A percentile compares a stretch with the other conserved stretches of the same genome.
Evolutionary conservation across 2,329 filamentous ascomycete species (phyloP).

Genomic region (Fusarium floridanum): DNA sequence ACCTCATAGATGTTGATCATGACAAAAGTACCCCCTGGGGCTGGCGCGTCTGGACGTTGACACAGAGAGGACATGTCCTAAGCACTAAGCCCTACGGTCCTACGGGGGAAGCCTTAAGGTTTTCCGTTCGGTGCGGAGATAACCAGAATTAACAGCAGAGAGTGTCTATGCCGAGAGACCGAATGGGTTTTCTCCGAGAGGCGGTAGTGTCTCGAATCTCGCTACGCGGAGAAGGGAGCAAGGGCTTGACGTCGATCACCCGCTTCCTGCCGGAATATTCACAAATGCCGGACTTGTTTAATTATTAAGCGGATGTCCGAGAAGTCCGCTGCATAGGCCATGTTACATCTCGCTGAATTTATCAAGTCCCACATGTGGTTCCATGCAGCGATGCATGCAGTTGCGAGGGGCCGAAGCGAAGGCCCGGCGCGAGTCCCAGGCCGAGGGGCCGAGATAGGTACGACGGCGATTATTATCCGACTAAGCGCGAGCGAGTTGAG

Average conservation of each 20-base stretch:
- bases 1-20: slow-evolving; percentile 1
- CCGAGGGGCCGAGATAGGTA: slow-evolving; percentile 24
- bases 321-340: background rate
- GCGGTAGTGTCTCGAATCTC: background rate
- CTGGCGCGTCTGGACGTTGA: background rate
- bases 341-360: background rate
- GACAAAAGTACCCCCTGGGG: background rate
- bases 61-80: background rate
- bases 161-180: background rate
- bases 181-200: background rate
- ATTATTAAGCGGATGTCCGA: slow-evolving; percentile 4
- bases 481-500: background rate
- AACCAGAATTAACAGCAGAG: background rate
- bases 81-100: background rate
- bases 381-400: background rate
- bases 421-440: slow-evolving; percentile 2
- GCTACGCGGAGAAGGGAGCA: background rate
- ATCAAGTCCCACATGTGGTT: background rate
- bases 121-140: background rate
- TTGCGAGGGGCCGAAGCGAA: slow-evolving; percentile 22
- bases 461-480: background rate
- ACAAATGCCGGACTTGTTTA: background rate
- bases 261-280: background rate
- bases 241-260: background rate
- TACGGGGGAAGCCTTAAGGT: background rate